phyloP scores from a whole-genome alignment of 2,329 filamentous ascomycete species.

The Celoporthe dispersa region DNA sequence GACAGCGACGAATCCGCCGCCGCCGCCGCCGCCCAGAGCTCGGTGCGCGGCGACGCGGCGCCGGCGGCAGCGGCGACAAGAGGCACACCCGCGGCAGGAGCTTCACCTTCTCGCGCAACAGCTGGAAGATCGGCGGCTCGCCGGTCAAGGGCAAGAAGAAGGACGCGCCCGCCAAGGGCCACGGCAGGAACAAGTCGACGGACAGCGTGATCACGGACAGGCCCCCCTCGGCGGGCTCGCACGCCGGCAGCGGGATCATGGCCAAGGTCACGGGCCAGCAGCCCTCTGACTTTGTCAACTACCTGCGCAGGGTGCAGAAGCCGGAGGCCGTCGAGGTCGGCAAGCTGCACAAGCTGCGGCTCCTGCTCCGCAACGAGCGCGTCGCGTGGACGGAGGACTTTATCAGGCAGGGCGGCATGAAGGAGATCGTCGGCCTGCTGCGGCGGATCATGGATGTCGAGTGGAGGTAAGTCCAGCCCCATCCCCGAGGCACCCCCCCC shows the following conservation, averaged over 20 bases:
- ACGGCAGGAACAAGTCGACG: conserved; percentile 73
- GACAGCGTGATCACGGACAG: conserved; percentile 69
- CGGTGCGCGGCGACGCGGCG: conserved; percentile 43
- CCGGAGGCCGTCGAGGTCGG: conserved; percentile 89
- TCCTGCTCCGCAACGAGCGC: conserved; percentile 90
- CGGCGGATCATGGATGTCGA: conserved; percentile 94
- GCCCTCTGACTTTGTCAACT: conserved; percentile 84
- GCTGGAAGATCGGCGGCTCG: conserved; percentile 65
- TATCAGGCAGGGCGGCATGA: conserved; percentile 87
- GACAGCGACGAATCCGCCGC: conserved; percentile 44
- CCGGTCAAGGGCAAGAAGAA: conserved; percentile 76
- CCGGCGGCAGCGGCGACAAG: conserved; percentile 46
- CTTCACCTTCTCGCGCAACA: conserved; percentile 73
- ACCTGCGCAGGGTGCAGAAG: conserved; percentile 79
- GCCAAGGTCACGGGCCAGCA: conserved; percentile 74
- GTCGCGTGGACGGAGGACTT: conserved; percentile 95
- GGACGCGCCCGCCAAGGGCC: conserved; percentile 64
- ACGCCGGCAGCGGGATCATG: conserved; percentile 61
- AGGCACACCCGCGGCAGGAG: conserved; percentile 72
- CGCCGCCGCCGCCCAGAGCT: conserved; percentile 34
- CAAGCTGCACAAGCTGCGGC: conserved; percentile 88
- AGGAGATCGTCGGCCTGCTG: conserved; percentile 82
- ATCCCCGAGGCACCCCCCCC: neutral
- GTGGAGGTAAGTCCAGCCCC: conserved; percentile 72
- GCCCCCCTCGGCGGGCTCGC: conserved; percentile 56